These are phyloP conservation scores for Jaltomata sinuosa DNA, from an alignment of 257 asterid genomes.

Conservation along the genomic window DNA sequence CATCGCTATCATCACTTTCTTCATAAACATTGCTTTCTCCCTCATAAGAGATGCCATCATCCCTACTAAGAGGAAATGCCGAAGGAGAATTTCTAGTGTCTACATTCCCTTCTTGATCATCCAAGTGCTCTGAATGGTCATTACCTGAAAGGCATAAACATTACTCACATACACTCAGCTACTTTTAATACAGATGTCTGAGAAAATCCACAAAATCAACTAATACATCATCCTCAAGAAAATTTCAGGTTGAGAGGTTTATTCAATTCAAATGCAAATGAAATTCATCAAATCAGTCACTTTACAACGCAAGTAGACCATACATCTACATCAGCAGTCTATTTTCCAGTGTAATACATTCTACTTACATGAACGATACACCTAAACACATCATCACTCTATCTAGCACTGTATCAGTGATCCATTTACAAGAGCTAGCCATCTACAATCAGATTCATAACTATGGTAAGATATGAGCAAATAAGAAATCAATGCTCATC, in stretches of 20 bases:
- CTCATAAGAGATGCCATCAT: conserved; percentile 22
- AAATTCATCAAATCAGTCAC: background rate
- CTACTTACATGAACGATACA: background rate
- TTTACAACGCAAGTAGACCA: background rate
- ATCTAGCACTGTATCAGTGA: background rate
- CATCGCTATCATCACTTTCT: conserved; percentile 73
- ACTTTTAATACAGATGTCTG: background rate
- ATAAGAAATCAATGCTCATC: background rate
- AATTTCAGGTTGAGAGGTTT: background rate
- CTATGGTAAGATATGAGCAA: background rate
- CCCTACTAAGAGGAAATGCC: conserved; percentile 17
- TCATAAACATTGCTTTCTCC: conserved; percentile 41
- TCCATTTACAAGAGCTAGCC: background rate
- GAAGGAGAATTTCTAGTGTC: conserved; percentile 24
- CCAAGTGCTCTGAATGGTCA: conserved; percentile 18
- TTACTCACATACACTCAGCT: background rate
- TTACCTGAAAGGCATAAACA: conserved; percentile 30
- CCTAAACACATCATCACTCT: background rate
- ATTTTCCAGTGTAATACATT: background rate
- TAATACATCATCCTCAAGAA: background rate
- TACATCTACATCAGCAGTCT: background rate
- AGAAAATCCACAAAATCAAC: background rate
- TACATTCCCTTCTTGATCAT: conserved; percentile 10
- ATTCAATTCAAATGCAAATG: background rate
- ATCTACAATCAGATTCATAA: background rate